Base-by-base conservation (phyloP, 75 land plant genomes). In the Selaginella moellendorffii region DNA sequence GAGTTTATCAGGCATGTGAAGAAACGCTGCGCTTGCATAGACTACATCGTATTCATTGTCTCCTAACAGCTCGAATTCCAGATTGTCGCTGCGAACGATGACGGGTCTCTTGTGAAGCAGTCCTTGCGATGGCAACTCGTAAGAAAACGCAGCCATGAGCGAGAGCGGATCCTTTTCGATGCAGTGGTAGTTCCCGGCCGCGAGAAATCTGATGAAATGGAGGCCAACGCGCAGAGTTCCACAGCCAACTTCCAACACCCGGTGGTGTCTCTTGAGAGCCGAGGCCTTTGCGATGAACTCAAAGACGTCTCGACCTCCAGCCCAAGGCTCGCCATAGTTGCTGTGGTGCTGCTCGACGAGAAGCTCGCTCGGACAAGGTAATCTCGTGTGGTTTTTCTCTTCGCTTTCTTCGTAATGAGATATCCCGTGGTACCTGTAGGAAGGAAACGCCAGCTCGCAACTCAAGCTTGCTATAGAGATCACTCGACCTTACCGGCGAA, bases 301-400 rank as follows among this genome's bases (percentile, higher is more conserved):
- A 68, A 83, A 89, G 21, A 89, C 96, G 69, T 89, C 96, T 24
- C 96, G 77, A 8, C 96, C 96, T 1, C 96, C 96, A 0, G 96
- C 87, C 96, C 96, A 89, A 0, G 96, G 96, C 61, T 89, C 96
- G 18, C 96, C 96, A 72, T 89, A 89, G 72, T 89, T 86, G 68
- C 96, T 89, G 65, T 89, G 96, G 64, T 89, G 96, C 71, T 86
- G 87, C 69, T 89, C 96, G 30, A 89, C 96, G 12, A 89, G 84
- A 2, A 89, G 71, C 64, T 83, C 96, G 5, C 78, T 82, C 0
- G 96, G 96, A 69, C 96, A 89, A 0, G 76, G 84, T 2, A 89
- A 68, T 0, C 73, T 68, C 0, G 74, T 82, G 10, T 75, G 77
- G 66, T 74, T 82, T 29, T 69, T 63, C 27, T 28, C 58, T 1